Conservation (phyloP, 768 basidiomycete species). For the Infundibulicybe gibba region DNA sequence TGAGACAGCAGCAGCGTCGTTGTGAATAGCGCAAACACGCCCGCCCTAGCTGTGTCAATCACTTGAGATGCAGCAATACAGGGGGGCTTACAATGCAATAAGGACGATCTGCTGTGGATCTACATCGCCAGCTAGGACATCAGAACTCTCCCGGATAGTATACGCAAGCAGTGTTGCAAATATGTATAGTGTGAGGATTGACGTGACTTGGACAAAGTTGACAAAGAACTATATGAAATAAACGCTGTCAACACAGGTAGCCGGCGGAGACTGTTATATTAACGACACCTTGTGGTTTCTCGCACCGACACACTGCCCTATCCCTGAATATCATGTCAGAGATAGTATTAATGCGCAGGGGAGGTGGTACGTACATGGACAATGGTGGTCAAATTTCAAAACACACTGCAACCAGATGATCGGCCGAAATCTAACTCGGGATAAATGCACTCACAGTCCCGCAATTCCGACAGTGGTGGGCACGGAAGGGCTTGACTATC, state of each 20-base stretch:
- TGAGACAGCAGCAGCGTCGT: constrained; percentile 54
- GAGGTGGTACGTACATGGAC: constrained; percentile 60
- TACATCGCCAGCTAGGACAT: constrained; percentile 20
- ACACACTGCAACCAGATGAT: constrained; percentile 56
- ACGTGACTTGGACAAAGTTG: constrained; percentile 68
- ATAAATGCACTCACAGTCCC: constrained; percentile 57
- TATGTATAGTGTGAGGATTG: constrained; percentile 58
- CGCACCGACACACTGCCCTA: constrained; percentile 93
- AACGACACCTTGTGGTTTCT: constrained; percentile 75
- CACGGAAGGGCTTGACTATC: constrained; percentile 67
- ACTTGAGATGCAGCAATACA: background rate
- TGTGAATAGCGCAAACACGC: constrained; percentile 72
- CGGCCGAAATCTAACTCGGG: background rate
- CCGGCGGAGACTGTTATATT: background rate
- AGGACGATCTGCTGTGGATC: constrained; percentile 72
- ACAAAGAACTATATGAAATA: constrained; percentile 64
- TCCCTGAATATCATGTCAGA: constrained; percentile 48
- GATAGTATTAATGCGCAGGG: background rate
- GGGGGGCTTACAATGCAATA: constrained; percentile 62
- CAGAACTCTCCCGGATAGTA: constrained; percentile 29
- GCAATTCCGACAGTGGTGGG: constrained; percentile 81
- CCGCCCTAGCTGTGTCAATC: constrained; percentile 42
- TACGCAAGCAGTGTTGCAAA: constrained; percentile 58
- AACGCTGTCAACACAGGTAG: background rate
- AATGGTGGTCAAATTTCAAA: constrained; percentile 85